phyloP scores from a whole-genome alignment of 140 eudicot genomes.

The Oenanthe javanica region DNA sequence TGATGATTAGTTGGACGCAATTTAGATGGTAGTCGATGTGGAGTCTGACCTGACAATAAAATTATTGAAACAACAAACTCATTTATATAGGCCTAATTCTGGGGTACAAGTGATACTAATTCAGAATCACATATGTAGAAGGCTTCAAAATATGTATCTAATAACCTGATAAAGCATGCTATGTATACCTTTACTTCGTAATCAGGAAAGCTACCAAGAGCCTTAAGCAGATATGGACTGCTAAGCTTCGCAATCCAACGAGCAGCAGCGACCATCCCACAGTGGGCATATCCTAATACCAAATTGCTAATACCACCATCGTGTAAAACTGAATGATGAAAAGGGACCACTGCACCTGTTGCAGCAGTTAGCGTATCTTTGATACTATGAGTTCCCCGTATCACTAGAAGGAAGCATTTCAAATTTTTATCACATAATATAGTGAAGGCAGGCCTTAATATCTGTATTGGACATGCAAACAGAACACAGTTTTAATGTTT shows the following conservation, averaged over 20 bases:
- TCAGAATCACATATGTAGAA: background rate
- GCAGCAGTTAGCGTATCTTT: constrained; percentile 97
- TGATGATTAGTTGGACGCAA: too few relatives aligned
- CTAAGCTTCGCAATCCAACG: constrained; percentile 98
- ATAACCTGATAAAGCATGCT: background rate
- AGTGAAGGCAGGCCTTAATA: constrained; percentile 94
- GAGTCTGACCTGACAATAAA: too few relatives aligned
- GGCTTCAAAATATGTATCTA: background rate
- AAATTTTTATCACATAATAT: constrained; percentile 63
- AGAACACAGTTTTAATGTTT: constrained; percentile 9
- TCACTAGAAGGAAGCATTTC: constrained; percentile 77
- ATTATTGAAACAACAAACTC: too few relatives aligned
- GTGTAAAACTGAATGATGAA: constrained; percentile 92
- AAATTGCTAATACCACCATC: constrained; percentile 96
- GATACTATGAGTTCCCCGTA: constrained; percentile 97
- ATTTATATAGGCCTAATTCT: background rate
- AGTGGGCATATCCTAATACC: constrained; percentile 95
- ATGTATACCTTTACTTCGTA: constrained; percentile 63
- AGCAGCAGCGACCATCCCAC: constrained; percentile 99
- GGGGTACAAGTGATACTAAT: background rate
- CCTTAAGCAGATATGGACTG: constrained; percentile 65
- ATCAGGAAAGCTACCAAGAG: constrained; percentile 65
- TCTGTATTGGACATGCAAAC: constrained; percentile 38
- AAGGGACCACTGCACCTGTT: constrained; percentile 97
- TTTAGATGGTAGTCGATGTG: too few relatives aligned